These are phyloP conservation scores for Fusarium domesticum DNA, from an alignment of 2,329 filamentous ascomycete species.

Conservation along the genomic window DNA sequence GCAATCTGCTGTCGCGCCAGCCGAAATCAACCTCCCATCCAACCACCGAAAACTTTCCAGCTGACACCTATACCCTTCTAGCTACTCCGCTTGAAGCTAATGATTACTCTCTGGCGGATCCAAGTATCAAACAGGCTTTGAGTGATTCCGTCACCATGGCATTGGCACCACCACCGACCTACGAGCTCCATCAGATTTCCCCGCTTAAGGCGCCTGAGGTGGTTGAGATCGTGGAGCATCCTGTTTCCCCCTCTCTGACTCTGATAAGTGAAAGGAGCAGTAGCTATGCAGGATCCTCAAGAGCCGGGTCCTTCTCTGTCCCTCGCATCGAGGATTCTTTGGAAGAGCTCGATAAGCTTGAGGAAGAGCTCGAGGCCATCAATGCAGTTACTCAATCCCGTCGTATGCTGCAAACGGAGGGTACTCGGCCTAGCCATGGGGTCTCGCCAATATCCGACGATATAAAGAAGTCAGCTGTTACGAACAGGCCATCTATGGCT, in stretches of 20 bases:
- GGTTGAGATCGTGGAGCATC: conserved; percentile 30
- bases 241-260: conserved; percentile 35
- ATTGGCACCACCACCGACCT: conserved; percentile 25
- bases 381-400: conserved; percentile 37
- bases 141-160: conserved; percentile 23
- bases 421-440: conserved; percentile 6
- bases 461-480: conserved; percentile 8
- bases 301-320: conserved; percentile 33
- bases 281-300: conserved; percentile 36
- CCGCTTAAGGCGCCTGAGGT: conserved; percentile 33
- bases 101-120: conserved; percentile 16
- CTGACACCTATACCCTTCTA: conserved; percentile 47
- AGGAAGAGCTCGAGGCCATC: conserved; percentile 59
- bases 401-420: conserved; percentile 32
- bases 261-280: conserved; percentile 31
- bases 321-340: conserved; percentile 62
- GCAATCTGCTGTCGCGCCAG: conserved; percentile 48
- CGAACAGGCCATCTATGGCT: conserved; percentile 32
- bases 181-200: conserved; percentile 18
- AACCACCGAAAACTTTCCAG: conserved; percentile 11
- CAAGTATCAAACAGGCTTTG: conserved; percentile 15
- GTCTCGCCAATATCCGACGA: conserved; percentile 19
- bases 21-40: conserved; percentile 23
- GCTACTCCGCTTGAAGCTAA: conserved; percentile 41
- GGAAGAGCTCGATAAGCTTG: conserved; percentile 59